Evolutionary conservation across 305 asterid species (phyloP).

Genomic region (Fraxinus dipetala): DNA sequence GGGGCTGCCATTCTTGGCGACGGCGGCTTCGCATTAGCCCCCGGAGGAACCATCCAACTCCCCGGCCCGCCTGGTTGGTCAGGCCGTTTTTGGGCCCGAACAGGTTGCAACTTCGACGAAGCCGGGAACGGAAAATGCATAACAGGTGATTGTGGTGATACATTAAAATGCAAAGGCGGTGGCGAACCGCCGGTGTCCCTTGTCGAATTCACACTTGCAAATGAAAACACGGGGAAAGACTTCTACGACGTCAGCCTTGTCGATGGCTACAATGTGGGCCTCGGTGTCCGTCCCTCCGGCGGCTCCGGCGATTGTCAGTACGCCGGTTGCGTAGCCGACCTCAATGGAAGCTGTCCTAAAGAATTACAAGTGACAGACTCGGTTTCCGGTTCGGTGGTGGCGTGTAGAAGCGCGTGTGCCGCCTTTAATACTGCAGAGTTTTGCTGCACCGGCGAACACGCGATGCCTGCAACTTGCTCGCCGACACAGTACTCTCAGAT

Average conservation of each 20-base stretch:
- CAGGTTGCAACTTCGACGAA: slow-evolving; percentile 44
- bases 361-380: slow-evolving; percentile 34
- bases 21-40: slow-evolving; percentile 35
- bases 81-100: slow-evolving; percentile 24
- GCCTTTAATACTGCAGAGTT: slow-evolving; percentile 44
- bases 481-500: slow-evolving; percentile 42
- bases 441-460: slow-evolving; percentile 54
- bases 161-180: slow-evolving; percentile 42
- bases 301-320: slow-evolving; percentile 53
- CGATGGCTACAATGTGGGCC: slow-evolving; percentile 54
- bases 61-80: slow-evolving; percentile 15
- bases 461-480: slow-evolving; percentile 39
- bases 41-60: slow-evolving; percentile 36
- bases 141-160: slow-evolving; percentile 52
- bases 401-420: slow-evolving; percentile 65
- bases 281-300: slow-evolving; percentile 37
- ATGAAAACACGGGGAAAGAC: slow-evolving; percentile 26
- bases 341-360: slow-evolving; percentile 42
- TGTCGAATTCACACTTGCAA: slow-evolving; percentile 49
- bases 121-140: slow-evolving; percentile 42
- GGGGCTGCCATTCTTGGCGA: slow-evolving; percentile 30
- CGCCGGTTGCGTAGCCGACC: slow-evolving; percentile 44
- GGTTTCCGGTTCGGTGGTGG: slow-evolving; percentile 26
- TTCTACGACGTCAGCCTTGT: slow-evolving; percentile 68
- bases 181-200: slow-evolving; percentile 46